phyloP scores from a whole-genome alignment of 345 rosid genomes.

The Raphanus sativus region DNA sequence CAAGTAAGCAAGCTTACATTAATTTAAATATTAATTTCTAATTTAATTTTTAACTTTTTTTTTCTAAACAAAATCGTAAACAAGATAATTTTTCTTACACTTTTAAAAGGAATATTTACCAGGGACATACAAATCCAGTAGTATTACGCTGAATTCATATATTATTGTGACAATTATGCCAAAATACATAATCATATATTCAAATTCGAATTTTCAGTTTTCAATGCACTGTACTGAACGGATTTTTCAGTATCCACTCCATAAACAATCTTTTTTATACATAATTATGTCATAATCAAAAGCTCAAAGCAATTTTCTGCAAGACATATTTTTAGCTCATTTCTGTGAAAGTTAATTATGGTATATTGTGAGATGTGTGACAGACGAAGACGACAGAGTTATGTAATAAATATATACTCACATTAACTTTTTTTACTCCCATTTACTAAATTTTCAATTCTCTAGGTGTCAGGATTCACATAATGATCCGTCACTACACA shows the following conservation, averaged over 20 bases:
- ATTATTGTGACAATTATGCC: background rate
- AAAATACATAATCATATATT: background rate
- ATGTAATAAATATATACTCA: slow-evolving; percentile 21
- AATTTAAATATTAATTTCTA: background rate
- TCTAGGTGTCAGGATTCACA: slow-evolving; percentile 43
- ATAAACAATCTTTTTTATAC: background rate
- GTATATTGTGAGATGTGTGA: slow-evolving; percentile 11
- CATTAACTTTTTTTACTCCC: too few species aligned
- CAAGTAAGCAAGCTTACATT: slow-evolving; percentile 1
- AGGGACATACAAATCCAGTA: background rate
- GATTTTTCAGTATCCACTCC: background rate
- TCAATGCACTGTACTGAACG: background rate
- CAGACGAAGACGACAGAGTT: slow-evolving; percentile 26
- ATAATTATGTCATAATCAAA: background rate
- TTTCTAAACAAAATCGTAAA: too few species aligned
- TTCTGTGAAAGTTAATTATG: background rate
- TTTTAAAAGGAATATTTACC: background rate
- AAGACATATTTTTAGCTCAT: background rate
- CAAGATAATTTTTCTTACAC: background rate
- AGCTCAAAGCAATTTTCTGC: background rate
- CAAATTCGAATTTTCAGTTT: background rate
- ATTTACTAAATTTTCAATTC: background rate
- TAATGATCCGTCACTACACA: slow-evolving; percentile 49
- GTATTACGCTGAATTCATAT: background rate
- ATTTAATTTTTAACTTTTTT: background rate